Conservation (phyloP, 495 filamentous ascomycete genomes). For the Hypoxylon trugodes region DNA sequence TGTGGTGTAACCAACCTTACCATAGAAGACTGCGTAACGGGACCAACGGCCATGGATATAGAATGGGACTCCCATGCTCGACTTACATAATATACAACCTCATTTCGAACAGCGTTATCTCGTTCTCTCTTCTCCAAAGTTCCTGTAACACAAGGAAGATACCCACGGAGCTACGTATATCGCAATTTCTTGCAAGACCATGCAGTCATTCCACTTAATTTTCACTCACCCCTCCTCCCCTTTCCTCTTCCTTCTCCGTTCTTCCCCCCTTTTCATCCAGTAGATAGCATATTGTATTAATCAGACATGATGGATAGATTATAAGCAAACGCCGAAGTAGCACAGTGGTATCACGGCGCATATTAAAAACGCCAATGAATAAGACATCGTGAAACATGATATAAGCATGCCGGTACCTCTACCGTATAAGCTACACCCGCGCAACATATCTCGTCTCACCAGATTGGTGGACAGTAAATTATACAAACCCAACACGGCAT, state of each 20-base stretch:
- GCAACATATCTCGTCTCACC: too few relatives aligned
- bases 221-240: neutral
- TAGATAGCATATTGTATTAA: neutral
- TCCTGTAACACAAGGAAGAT: neutral
- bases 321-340: neutral
- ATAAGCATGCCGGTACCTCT: too few relatives aligned
- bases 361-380: neutral
- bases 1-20: conserved; percentile 5
- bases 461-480: too few relatives aligned
- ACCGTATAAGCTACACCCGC: too few relatives aligned
- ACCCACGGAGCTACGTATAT: neutral
- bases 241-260: neutral
- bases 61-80: too few relatives aligned
- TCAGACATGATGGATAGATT: neutral
- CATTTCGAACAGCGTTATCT: neutral
- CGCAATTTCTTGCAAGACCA: conserved; percentile 15
- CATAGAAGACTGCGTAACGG: conserved; percentile 8
- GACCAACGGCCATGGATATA: too few relatives aligned
- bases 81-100: conserved; percentile 20
- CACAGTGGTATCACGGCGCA: neutral
- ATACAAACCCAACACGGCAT: too few relatives aligned
- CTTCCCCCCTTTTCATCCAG: neutral
- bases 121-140: neutral
- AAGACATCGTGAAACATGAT: neutral
- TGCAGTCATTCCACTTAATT: conserved; percentile 10